Evolutionary conservation across 495 filamentous ascomycete genomes (phyloP).

Genomic region (Friedmanniomyces simplex): DNA sequence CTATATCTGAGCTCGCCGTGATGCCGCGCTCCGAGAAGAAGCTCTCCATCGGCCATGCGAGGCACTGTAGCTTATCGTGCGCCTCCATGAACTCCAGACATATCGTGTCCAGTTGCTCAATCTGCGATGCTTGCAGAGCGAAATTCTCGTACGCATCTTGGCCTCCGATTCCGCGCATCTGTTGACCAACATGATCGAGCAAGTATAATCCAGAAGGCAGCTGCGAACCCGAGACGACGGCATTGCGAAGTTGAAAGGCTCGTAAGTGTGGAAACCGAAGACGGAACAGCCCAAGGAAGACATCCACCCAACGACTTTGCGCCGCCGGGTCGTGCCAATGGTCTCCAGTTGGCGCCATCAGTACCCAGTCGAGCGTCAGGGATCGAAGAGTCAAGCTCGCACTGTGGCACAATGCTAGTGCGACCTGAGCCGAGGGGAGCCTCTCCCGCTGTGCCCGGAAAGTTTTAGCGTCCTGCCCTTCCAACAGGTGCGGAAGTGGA

Average conservation of each 20-base stretch:
- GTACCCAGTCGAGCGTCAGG: slow-evolving; percentile 28
- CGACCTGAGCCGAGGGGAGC: neutral
- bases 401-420: slow-evolving; percentile 2
- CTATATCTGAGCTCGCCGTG: neutral
- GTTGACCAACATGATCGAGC: slow-evolving; percentile 13
- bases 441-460: neutral
- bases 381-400: slow-evolving; percentile 21
- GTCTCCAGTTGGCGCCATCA: neutral
- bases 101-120: too few relatives aligned
- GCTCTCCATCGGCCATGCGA: slow-evolving; percentile 29
- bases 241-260: slow-evolving; percentile 29
- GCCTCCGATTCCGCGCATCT: too few relatives aligned
- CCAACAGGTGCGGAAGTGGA: neutral
- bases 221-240: slow-evolving; percentile 12
- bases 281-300: slow-evolving; percentile 7
- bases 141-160: too few relatives aligned
- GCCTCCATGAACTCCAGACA: slow-evolving; percentile 30
- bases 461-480: neutral
- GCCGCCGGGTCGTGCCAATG: neutral
- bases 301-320: neutral
- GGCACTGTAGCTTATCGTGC: slow-evolving; percentile 25
- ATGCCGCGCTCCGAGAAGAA: slow-evolving; percentile 22
- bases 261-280: slow-evolving; percentile 25
- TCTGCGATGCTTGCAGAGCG: too few relatives aligned
- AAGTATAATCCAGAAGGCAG: slow-evolving; percentile 21